Evolutionary conservation across 768 basidiomycete species (phyloP).

Genomic region (Amanita pallidorosea): DNA sequence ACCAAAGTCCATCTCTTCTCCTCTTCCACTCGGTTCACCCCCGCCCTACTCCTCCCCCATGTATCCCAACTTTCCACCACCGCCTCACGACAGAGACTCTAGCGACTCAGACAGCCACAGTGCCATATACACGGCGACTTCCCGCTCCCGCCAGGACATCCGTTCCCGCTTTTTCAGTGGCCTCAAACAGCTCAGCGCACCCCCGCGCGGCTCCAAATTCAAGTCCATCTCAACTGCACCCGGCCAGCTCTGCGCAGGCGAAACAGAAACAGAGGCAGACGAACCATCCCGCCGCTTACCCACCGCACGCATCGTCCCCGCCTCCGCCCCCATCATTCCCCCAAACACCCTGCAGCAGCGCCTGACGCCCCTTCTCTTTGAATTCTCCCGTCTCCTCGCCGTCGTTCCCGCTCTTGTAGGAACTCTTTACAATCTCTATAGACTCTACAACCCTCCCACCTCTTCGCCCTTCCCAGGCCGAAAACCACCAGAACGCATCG

Average conservation of each 20-base stretch:
- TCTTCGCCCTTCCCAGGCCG: constrained; percentile 27
- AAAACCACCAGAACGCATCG: constrained; percentile 38
- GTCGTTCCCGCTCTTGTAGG: constrained; percentile 67
- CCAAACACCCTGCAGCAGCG: constrained; percentile 32
- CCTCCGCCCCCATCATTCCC: constrained; percentile 46
- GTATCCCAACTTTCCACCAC: not conserved
- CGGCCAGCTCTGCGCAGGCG: constrained; percentile 23
- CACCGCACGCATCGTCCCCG: constrained; percentile 47
- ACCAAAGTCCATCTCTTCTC: not conserved
- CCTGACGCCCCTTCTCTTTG: constrained; percentile 54
- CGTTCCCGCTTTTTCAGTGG: not conserved
- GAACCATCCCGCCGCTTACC: constrained; percentile 34
- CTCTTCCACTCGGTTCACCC: not conserved
- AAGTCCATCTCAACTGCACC: constrained; percentile 1
- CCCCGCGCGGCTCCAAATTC: not conserved
- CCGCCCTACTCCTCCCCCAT: not conserved
- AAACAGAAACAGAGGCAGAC: constrained; percentile 73
- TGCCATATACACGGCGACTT: not conserved
- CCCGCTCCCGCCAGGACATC: not conserved
- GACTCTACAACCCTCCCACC: constrained; percentile 32
- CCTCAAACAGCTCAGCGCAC: not conserved
- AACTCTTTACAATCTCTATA: constrained; percentile 49
- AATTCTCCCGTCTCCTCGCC: constrained; percentile 53
- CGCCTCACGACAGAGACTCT: too few relatives aligned
- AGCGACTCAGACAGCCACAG: too few relatives aligned